Evolutionary conservation across 495 filamentous ascomycete genomes (phyloP).

Genomic region (Neurospora tetraspora): DNA sequence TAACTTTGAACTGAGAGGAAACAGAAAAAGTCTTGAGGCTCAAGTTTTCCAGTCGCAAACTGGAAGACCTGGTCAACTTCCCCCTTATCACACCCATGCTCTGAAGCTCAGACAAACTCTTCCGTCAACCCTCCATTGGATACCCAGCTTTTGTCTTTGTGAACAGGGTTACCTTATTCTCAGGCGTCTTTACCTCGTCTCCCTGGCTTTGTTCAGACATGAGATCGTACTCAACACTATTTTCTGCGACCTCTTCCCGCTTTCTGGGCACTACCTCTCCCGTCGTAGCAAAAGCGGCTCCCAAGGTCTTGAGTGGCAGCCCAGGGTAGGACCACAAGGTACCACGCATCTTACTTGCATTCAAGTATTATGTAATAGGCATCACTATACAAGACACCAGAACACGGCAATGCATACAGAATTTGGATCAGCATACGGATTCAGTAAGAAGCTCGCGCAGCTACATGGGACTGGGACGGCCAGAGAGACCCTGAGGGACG

Average conservation of each 20-base stretch:
- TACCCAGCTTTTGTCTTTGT: no score
- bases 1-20: not conserved
- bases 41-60: no score
- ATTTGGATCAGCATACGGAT: not conserved
- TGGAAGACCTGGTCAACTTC: not conserved
- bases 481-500: not conserved
- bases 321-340: not conserved
- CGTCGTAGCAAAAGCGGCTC: not conserved
- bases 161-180: not conserved
- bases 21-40: no score
- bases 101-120: no score
- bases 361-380: not conserved
- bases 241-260: not conserved
- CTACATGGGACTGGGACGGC: not conserved
- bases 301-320: not conserved
- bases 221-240: not conserved
- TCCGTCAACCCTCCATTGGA: no score
- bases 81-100: not conserved
- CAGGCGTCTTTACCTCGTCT: not conserved
- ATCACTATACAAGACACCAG: not conserved
- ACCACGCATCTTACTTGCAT: not conserved
- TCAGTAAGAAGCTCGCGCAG: not conserved
- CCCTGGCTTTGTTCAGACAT: not conserved
- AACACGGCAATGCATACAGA: not conserved
- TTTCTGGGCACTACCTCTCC: not conserved